These are phyloP conservation scores for Notholithocarpus densiflorus DNA, from an alignment of 306 rosid genomes.

Conservation along the genomic window DNA sequence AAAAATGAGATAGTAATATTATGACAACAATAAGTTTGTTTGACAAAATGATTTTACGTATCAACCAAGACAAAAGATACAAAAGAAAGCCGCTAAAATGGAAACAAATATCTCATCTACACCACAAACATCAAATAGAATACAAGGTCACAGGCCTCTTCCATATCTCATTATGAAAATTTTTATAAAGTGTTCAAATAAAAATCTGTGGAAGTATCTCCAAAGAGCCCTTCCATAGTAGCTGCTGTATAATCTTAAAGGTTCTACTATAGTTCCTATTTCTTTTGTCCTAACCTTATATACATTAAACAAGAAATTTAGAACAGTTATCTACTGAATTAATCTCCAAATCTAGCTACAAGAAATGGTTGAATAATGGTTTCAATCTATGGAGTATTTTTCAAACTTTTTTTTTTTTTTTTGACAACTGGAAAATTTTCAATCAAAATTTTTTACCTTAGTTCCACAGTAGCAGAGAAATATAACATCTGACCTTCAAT, in stretches of 20 bases:
- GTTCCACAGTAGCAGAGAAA: neutral
- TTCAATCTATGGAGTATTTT: neutral
- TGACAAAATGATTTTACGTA: neutral
- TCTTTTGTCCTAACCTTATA: neutral
- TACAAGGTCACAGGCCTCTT: neutral
- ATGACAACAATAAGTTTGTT: neutral
- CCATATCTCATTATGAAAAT: neutral
- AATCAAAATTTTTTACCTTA: neutral
- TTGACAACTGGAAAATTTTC: no score
- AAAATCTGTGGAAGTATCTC: neutral
- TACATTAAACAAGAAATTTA: neutral
- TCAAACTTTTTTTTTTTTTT: neutral
- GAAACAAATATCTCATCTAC: neutral
- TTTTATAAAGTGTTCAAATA: neutral
- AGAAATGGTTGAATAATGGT: neutral
- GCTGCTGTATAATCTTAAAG: neutral
- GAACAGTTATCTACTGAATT: neutral
- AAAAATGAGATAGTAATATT: neutral
- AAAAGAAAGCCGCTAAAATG: neutral
- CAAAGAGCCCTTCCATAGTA: neutral
- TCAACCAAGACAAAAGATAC: neutral
- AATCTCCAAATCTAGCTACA: neutral
- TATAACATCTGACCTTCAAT: neutral
- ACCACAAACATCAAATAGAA: neutral
- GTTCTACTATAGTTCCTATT: neutral